Base-by-base conservation (phyloP, 129 eudicot genomes). In the Silybum marianum region DNA sequence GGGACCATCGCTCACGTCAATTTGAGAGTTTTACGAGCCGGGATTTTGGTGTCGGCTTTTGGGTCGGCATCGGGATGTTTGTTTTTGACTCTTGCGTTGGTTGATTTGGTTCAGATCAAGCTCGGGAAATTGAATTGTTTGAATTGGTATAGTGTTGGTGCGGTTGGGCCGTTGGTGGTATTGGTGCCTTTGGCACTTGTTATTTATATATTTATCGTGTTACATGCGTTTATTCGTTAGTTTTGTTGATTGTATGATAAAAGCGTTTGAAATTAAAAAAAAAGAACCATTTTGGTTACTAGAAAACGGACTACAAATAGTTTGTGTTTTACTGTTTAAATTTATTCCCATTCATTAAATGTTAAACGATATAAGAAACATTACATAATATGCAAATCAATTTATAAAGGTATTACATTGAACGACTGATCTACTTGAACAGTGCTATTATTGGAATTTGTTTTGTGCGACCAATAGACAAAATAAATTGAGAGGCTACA, bases 41-140 rank as follows among this genome's bases (percentile, higher is more conserved):
- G 90, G 74, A 87, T 91, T 2, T 24, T 91, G 88, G 88, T 88
- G 1, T 89, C 93, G 23, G 92, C 92, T 11, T 19, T 42, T 30
- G 97, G 97, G 12, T 91, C 90, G 7, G 89, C 81, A 7, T 82
- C 84, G 0, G 97, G 93, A 21, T 91, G 97, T 36, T 75, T 86
- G 54, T 91, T 91, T 77, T 68, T 91, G 87, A 89, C 76, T 65
- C 77, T 88, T 42, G 91, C 97, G 8, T 68, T 91, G 89, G 85
- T 89, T 60, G 81, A 91, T 81, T 73, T 91, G 86, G 89, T 91
- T 78, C 88, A 91, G 63, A 83, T 91, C 30, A 89, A 89, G 88
- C 88, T 91, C 38, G 97, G 92, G 34, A 82, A 34, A 25, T 66
- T 89, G 87, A 80, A 65, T 77, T 91, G 93, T 74, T 70, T 83